These are phyloP conservation scores for Angophora floribunda DNA, from an alignment of 345 rosid species.

Conservation along the genomic window DNA sequence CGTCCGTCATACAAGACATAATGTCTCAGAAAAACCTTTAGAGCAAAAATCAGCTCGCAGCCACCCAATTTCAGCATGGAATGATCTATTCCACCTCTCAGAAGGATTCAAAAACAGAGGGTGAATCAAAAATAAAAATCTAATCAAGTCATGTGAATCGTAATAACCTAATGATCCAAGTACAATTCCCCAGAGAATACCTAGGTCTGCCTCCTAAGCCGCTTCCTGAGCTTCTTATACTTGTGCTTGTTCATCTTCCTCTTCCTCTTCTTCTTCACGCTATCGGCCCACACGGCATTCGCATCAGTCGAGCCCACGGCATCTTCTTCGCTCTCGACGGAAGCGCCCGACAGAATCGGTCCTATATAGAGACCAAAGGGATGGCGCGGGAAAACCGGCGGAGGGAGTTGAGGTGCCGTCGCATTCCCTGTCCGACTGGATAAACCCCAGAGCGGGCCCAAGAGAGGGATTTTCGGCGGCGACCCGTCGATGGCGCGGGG, in stretches of 20 bases:
- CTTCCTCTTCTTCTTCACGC: constrained; percentile 98
- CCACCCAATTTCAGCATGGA: background rate
- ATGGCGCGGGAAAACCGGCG: constrained; percentile 22
- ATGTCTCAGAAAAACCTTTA: background rate
- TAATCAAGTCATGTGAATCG: background rate
- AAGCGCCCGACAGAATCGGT: constrained; percentile 10
- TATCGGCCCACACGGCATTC: constrained; percentile 50
- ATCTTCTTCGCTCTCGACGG: constrained; percentile 2
- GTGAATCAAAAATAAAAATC: background rate
- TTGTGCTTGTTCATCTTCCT: constrained; percentile 90
- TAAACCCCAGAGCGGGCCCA: background rate
- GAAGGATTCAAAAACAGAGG: background rate
- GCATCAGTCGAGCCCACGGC: constrained; percentile 1
- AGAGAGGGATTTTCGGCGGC: background rate
- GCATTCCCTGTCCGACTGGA: background rate
- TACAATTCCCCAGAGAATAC: background rate
- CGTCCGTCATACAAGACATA: background rate
- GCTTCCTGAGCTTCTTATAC: constrained; percentile 36
- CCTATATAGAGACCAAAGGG: constrained; percentile 16
- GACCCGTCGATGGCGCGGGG: background rate
- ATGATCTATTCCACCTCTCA: background rate
- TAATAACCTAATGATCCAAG: background rate
- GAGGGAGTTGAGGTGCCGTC: background rate
- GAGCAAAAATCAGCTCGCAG: background rate
- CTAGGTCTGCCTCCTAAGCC: constrained; percentile 26